phyloP scores from a whole-genome alignment of 345 rosid genomes.

The Crucihimalaya himalaica region DNA sequence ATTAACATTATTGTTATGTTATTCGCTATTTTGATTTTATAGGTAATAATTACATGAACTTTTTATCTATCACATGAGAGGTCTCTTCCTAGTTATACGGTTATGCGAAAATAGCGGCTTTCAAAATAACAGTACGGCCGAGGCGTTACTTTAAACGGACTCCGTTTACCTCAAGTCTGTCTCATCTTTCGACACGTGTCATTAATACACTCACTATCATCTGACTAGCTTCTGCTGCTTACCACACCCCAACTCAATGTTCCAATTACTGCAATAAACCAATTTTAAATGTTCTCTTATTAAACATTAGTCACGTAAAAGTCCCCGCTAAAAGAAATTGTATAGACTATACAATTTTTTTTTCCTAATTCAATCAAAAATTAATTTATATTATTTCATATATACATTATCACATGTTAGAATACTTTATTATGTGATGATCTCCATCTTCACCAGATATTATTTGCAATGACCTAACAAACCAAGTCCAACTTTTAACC shows the following conservation, averaged over 20 bases:
- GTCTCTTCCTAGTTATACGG: conserved; percentile 29
- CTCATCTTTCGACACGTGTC: conserved; percentile 11
- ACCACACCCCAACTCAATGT: not conserved
- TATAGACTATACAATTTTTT: not conserved
- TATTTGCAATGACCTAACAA: not conserved
- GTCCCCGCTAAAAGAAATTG: no score
- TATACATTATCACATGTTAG: not conserved
- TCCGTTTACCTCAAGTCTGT: conserved; percentile 16
- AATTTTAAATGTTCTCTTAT: not conserved
- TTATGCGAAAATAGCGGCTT: conserved; percentile 36
- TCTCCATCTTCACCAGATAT: not conserved
- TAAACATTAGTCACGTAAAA: not conserved
- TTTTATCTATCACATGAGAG: conserved; percentile 37
- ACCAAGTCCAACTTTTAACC: conserved; percentile 6
- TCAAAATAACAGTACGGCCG: conserved; percentile 27
- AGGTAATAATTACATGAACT: conserved; percentile 18
- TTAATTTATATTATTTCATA: not conserved
- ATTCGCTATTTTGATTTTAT: not conserved
- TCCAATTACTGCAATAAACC: not conserved
- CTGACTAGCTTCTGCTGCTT: conserved; percentile 11
- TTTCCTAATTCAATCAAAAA: not conserved
- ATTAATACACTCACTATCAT: not conserved
- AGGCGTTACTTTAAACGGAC: conserved; percentile 25
- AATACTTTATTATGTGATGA: not conserved
- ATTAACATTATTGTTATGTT: not conserved